Evolutionary conservation across 106 monocot genomes (phyloP), one percentile per base, ranked within the genome.

Genomic region (Phalaenopsis equestris): DNA sequence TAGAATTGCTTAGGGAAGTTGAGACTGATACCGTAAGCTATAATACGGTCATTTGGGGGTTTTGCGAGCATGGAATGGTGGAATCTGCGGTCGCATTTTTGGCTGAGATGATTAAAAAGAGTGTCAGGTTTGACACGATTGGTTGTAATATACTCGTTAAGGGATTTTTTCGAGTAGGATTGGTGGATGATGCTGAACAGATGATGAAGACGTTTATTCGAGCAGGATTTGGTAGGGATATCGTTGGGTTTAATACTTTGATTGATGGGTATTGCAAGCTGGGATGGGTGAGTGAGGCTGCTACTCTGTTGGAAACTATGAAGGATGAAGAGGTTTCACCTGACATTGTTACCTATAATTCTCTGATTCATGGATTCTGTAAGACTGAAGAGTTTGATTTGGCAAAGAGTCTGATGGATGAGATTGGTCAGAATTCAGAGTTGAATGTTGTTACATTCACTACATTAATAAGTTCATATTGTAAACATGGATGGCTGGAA

Each of bases 31-130:
- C 80, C 5, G 84, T 93, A 2, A 82, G 88, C 74, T 98, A 94
- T 75, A 98, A 98, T 55, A 80, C 85, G 8, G 30, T 91, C 15
- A 86, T 94, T 48, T 87, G 92, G 90, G 98, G 91, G 4, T 85
- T 98, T 70, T 89, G 89, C 39, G 79, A 86, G 61, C 52, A 39
- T 37, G 94, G 87, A 6, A 37, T 84, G 84, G 88, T 75, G 41
- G 82, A 83, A 37, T 46, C 58, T 8, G 92, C 85, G 0, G 19
- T 84, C 15, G 85, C 81, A 9, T 83, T 98, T 56, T 73, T 94
- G 82, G 80, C 88, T 10, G 90, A 94, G 67, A 98, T 98, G 98
- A 14, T 91, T 6, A 98, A 98, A 81, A 92, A 55, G 61, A 89
- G 94, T 15, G 46, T 91, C 56, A 72, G 75, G 6, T 81, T 91